These are phyloP conservation scores for Leccinum imitatum DNA, from an alignment of 768 basidiomycete species.

Conservation along the genomic window DNA sequence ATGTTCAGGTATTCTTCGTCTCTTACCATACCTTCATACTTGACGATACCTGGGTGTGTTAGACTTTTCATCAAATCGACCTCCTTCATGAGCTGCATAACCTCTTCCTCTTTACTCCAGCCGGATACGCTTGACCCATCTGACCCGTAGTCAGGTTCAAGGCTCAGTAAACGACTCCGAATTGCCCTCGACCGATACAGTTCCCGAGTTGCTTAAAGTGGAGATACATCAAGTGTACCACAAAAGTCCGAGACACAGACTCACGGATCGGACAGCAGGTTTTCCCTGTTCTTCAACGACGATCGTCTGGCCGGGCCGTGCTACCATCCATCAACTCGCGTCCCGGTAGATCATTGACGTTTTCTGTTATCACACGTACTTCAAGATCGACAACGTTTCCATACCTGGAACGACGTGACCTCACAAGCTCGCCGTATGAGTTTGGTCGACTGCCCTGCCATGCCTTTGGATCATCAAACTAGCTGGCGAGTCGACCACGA, in stretches of 20 bases:
- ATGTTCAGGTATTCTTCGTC: slow-evolving; percentile 90
- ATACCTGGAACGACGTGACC: slow-evolving; percentile 58
- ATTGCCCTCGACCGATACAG: slow-evolving; percentile 96
- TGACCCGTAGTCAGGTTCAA: slow-evolving; percentile 92
- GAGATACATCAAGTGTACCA: slow-evolving; percentile 11
- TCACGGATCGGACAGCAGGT: slow-evolving; percentile 76
- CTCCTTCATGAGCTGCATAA: slow-evolving; percentile 91
- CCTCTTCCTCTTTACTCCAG: slow-evolving; percentile 87
- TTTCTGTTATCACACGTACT: slow-evolving; percentile 47
- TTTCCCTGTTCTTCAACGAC: slow-evolving; percentile 82
- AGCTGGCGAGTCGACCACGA: slow-evolving; percentile 68
- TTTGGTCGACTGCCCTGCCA: slow-evolving; percentile 57
- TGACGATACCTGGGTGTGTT: slow-evolving; percentile 93
- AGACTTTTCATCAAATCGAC: slow-evolving; percentile 90
- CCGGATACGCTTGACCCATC: slow-evolving; percentile 94
- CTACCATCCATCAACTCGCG: slow-evolving; percentile 66
- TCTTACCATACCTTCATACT: slow-evolving; percentile 94
- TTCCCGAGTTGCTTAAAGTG: slow-evolving; percentile 87
- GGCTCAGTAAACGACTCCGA: slow-evolving; percentile 93
- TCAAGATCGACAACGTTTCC: slow-evolving; percentile 73
- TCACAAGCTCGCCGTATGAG: slow-evolving; percentile 68
- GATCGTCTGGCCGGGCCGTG: slow-evolving; percentile 61
- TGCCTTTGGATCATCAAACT: slow-evolving; percentile 56
- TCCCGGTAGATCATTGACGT: slow-evolving; percentile 63
- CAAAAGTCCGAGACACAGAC: slow-evolving; percentile 31